phyloP scores from a whole-genome alignment of 164 flowering plant genomes.

The Umbilicus rupestris region DNA sequence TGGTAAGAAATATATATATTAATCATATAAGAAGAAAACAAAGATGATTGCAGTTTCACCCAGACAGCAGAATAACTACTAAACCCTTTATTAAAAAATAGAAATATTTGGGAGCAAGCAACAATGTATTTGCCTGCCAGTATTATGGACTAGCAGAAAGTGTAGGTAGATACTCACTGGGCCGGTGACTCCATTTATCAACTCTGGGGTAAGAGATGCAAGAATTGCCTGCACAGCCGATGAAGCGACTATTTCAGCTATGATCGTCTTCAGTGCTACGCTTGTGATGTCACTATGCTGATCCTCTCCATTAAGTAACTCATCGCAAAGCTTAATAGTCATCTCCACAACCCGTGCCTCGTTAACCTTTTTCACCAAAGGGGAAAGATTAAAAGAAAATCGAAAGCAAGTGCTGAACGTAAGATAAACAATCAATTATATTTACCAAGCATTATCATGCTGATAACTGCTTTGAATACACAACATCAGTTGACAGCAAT shows the following conservation, averaged over 20 bases:
- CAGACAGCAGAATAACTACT: not conserved
- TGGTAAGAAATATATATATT: not conserved
- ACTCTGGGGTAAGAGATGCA: constrained; percentile 51
- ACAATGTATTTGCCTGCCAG: not conserved
- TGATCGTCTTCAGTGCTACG: constrained; percentile 92
- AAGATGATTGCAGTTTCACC: not conserved
- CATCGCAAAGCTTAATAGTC: constrained; percentile 66
- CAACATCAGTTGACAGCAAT: no score
- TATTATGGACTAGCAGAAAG: not conserved
- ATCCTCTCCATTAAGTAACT: constrained; percentile 64
- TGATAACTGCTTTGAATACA: no score
- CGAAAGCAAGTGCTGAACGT: no score
- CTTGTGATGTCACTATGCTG: no score
- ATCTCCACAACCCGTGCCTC: constrained; percentile 76
- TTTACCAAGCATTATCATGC: no score
- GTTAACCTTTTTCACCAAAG: constrained; percentile 81
- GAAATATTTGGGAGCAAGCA: not conserved
- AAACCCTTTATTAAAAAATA: not conserved
- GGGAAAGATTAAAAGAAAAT: constrained; percentile 60
- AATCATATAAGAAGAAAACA: not conserved
- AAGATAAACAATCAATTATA: no score
- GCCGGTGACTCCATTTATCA: constrained; percentile 59
- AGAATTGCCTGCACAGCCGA: constrained; percentile 62
- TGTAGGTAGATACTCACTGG: constrained; percentile 43
- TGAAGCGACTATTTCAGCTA: constrained; percentile 56